Evolutionary conservation across 2,329 filamentous ascomycete genomes (phyloP).

Genomic region (Hypocreales sp.): DNA sequence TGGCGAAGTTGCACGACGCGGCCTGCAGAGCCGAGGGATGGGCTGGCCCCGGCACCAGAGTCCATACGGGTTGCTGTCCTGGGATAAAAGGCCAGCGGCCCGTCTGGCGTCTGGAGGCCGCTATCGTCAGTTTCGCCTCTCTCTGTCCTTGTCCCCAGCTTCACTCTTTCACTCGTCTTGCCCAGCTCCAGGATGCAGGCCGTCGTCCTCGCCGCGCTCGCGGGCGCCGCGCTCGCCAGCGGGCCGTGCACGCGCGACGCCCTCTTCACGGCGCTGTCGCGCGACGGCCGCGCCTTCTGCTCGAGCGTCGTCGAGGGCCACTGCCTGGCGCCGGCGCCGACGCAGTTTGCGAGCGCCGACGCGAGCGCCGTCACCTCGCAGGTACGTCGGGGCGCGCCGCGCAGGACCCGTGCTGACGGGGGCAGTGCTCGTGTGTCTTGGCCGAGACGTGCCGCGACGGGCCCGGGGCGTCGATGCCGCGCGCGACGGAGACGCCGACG

Average conservation of each 20-base stretch:
- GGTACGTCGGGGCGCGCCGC: no score
- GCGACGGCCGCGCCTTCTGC: conserved; percentile 13
- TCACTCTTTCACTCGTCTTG: neutral
- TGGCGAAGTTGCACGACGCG: neutral
- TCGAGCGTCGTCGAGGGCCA: conserved; percentile 11
- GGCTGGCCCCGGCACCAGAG: no score
- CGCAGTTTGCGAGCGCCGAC: conserved; percentile 13
- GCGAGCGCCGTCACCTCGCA: conserved; percentile 14
- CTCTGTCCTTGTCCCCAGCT: no score
- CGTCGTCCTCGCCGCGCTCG: conserved; percentile 1
- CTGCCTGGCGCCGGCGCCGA: conserved; percentile 10
- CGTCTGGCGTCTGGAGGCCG: no score
- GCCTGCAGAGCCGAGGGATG: neutral
- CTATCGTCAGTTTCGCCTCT: no score
- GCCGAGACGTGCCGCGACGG: conserved; percentile 2
- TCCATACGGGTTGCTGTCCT: no score
- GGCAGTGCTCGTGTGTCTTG: conserved; percentile 14
- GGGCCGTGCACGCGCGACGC: conserved; percentile 11
- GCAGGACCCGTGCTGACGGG: no score
- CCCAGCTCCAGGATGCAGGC: neutral
- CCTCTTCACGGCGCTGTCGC: conserved; percentile 14
- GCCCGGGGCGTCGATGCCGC: no score
- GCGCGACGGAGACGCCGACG: no score
- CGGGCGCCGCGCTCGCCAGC: neutral
- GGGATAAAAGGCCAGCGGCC: no score